These are phyloP conservation scores for Allomyces javanicus DNA, from an alignment of 192 early-diverging fungal species.

Conservation along the genomic window DNA sequence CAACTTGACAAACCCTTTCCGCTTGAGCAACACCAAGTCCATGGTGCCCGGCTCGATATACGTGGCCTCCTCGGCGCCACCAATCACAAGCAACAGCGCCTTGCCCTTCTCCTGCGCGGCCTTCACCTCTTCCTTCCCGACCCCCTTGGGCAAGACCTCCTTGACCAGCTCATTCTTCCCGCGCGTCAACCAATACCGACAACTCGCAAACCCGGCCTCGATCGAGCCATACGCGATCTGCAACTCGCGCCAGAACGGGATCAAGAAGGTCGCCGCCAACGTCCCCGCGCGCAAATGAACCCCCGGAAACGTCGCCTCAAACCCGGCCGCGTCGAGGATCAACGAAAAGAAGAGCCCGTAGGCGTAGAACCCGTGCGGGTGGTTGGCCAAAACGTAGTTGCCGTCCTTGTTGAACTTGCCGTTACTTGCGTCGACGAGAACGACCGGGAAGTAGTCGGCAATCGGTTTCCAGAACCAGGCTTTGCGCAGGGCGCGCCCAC, in stretches of 20 bases:
- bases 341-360: neutral
- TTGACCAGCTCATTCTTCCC: neutral
- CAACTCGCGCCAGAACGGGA: conserved; percentile 8
- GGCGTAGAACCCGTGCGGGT: conserved; percentile 7
- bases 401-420: neutral
- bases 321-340: neutral
- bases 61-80: conserved; percentile 15
- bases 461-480: too few species aligned
- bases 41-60: conserved; percentile 10
- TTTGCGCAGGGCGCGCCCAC: too few species aligned
- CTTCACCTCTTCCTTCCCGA: too few species aligned
- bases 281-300: conserved; percentile 8
- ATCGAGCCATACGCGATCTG: neutral
- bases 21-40: conserved; percentile 16
- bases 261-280: conserved; percentile 15
- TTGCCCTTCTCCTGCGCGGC: neutral
- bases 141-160: too few species aligned
- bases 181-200: neutral
- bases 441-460: too few species aligned
- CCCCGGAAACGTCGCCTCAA: conserved; percentile 5
- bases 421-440: too few species aligned
- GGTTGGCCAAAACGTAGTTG: conserved; percentile 10
- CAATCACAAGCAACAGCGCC: conserved; percentile 9
- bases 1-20: conserved; percentile 20
- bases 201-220: neutral